These are phyloP conservation scores for Xylaria digitata DNA, from an alignment of 2,329 filamentous ascomycete genomes.

Conservation along the genomic window DNA sequence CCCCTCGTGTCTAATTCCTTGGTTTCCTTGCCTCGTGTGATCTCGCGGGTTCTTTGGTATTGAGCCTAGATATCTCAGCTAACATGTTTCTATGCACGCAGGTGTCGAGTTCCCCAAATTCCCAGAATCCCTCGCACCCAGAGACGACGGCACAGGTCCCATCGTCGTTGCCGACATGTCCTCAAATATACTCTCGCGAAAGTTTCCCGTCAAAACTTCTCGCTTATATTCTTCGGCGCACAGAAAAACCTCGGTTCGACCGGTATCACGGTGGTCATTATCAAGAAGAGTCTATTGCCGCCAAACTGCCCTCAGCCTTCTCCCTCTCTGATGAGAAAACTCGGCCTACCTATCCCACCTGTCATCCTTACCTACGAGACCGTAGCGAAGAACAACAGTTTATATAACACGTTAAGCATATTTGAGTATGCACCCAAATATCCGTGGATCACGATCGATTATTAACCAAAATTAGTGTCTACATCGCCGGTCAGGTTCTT, in stretches of 20 bases:
- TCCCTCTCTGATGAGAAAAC: slow-evolving; percentile 74
- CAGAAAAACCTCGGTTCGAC: slow-evolving; percentile 94
- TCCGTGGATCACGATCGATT: too few species aligned
- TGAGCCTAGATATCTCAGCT: too few species aligned
- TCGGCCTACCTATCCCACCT: slow-evolving; percentile 82
- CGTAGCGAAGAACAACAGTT: slow-evolving; percentile 89
- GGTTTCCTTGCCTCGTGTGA: too few species aligned
- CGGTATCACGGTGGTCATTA: slow-evolving; percentile 85
- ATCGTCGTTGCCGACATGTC: too few species aligned
- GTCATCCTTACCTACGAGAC: slow-evolving; percentile 85
- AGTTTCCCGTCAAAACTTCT: slow-evolving; percentile 82
- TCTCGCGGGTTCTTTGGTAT: too few species aligned
- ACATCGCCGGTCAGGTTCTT: slow-evolving; percentile 89
- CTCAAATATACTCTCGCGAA: slow-evolving; percentile 89
- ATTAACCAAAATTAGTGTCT: slow-evolving; percentile 69
- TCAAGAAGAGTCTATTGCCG: slow-evolving; percentile 65
- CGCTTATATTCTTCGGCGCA: slow-evolving; percentile 88
- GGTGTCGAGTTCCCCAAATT: slow-evolving; percentile 86
- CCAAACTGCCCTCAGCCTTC: slow-evolving; percentile 65
- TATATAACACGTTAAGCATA: slow-evolving; percentile 96
- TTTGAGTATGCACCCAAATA: slow-evolving; percentile 69
- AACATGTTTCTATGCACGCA: too few species aligned
- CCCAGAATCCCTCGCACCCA: too few species aligned
- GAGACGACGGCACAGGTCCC: too few species aligned
- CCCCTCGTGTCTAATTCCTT: too few species aligned